A percentile compares a stretch with the other conserved stretches of the same genome.
These are phyloP conservation scores for Chaetomium cochliodes DNA, from an alignment of 495 filamentous ascomycete species.

Conservation along the genomic window DNA sequence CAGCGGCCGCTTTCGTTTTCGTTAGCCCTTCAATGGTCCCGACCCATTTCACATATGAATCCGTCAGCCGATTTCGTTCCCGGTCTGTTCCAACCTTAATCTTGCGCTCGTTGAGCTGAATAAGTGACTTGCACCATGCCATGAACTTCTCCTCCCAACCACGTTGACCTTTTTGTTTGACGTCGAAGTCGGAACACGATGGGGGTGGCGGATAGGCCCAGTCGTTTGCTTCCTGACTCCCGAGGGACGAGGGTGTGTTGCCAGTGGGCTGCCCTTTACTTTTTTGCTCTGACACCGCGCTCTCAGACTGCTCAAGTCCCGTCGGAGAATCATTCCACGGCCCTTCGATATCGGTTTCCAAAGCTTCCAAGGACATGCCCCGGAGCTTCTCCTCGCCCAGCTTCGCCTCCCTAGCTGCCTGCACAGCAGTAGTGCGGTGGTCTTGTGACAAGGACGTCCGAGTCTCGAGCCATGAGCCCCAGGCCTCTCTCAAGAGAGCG, in stretches of 20 bases:
- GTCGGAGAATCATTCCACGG: not conserved
- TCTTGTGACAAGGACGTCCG: not conserved
- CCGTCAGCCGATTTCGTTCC: constrained; percentile 11
- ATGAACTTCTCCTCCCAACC: constrained; percentile 26
- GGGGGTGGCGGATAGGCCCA: constrained; percentile 18
- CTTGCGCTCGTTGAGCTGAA: constrained; percentile 16
- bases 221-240: constrained; percentile 12
- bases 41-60: constrained; percentile 25
- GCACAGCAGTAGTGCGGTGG: not conserved
- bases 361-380: constrained; percentile 9
- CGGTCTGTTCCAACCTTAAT: constrained; percentile 7
- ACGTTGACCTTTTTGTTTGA: constrained; percentile 10
- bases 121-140: constrained; percentile 27
- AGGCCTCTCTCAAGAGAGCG: constrained; percentile 23
- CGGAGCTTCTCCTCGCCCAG: constrained; percentile 11
- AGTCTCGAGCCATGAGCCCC: constrained; percentile 28
- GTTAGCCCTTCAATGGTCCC: constrained; percentile 20
- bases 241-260: not conserved
- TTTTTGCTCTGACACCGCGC: constrained; percentile 1
- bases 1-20: constrained; percentile 21
- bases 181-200: constrained; percentile 13
- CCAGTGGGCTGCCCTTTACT: not conserved
- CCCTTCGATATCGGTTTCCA: not conserved
- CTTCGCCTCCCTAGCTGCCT: not conserved
- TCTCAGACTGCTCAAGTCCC: not conserved